Conservation (phyloP, 192 early-diverging fungal genomes). For the Umbelopsis sp. region DNA sequence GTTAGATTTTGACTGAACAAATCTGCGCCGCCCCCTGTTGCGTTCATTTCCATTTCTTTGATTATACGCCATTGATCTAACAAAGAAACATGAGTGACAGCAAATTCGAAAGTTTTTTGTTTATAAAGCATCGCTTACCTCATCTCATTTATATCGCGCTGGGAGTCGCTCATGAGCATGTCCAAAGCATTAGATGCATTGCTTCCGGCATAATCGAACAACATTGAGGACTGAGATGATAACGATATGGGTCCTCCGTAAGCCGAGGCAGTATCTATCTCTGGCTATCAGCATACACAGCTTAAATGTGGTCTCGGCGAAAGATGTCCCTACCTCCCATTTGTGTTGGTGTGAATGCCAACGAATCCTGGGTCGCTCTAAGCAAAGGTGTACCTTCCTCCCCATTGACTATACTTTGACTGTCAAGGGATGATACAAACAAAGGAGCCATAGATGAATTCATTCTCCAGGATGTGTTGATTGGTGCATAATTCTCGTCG, state of each 20-base stretch:
- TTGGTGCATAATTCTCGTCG: constrained; percentile 55
- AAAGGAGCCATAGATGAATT: constrained; percentile 37
- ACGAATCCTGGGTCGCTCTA: constrained; percentile 42
- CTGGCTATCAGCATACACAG: too few relatives aligned
- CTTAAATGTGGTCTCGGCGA: too few relatives aligned
- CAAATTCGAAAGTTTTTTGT: background rate
- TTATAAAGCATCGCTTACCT: background rate
- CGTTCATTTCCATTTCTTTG: background rate
- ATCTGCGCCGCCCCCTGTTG: constrained; percentile 1
- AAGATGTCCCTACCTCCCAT: constrained; percentile 26
- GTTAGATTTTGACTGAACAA: constrained; percentile 11
- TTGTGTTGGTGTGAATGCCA: constrained; percentile 51
- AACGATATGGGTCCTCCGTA: background rate
- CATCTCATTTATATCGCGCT: background rate
- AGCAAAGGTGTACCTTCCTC: constrained; percentile 26
- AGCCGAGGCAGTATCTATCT: background rate
- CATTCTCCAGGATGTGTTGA: constrained; percentile 57
- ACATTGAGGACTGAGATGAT: constrained; percentile 21
- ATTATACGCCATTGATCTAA: background rate
- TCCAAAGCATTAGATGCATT: background rate
- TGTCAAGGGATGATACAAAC: constrained; percentile 28
- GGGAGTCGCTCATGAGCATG: constrained; percentile 1
- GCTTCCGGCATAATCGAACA: constrained; percentile 11
- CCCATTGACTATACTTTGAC: background rate
- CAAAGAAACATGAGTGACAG: background rate